Conservation (phyloP, 2,329 filamentous ascomycete genomes). For the Colletotrichum horii region DNA sequence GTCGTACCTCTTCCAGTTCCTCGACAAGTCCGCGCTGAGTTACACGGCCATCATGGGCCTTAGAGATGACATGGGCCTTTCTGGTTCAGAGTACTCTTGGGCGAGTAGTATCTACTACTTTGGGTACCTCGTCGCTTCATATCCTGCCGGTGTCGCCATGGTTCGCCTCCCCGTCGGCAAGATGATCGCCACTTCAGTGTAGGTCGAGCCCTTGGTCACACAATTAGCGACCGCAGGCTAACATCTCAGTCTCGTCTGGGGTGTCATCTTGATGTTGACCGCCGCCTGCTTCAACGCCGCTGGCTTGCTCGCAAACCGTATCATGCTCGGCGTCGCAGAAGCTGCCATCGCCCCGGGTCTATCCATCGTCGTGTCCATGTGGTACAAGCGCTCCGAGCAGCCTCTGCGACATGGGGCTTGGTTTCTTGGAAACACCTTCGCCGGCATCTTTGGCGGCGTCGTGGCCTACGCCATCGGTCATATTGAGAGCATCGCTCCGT, state of each 20-base stretch:
- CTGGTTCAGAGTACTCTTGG: conserved; percentile 58
- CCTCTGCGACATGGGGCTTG: conserved; percentile 35
- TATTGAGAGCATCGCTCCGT: conserved; percentile 13
- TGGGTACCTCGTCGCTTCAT: conserved; percentile 46
- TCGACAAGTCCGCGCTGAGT: conserved; percentile 29
- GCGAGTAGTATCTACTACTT: conserved; percentile 56
- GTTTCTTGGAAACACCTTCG: conserved; percentile 37
- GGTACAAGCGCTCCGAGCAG: conserved; percentile 38
- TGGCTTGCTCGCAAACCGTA: conserved; percentile 33
- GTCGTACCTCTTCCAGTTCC: conserved; percentile 10
- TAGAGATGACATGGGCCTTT: conserved; percentile 46
- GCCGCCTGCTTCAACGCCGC: conserved; percentile 26
- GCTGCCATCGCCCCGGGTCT: conserved; percentile 34
- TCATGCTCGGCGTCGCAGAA: conserved; percentile 37
- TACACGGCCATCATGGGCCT: conserved; percentile 51
- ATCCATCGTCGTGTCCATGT: conserved; percentile 35
- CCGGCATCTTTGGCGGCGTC: conserved; percentile 32
- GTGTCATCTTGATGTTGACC: conserved; percentile 27
- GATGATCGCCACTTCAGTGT: conserved; percentile 24
- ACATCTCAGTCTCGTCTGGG: conserved; percentile 25
- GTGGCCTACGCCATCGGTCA: conserved; percentile 35
- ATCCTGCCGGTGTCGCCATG: conserved; percentile 47
- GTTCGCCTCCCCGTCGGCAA: conserved; percentile 40
- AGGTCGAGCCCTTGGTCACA: neutral
- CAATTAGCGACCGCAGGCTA: neutral